A percentile compares a stretch with the other conserved stretches of the same genome.
phyloP scores from a whole-genome alignment of 768 basidiomycete genomes.

The Panaeolus papilionaceus region DNA sequence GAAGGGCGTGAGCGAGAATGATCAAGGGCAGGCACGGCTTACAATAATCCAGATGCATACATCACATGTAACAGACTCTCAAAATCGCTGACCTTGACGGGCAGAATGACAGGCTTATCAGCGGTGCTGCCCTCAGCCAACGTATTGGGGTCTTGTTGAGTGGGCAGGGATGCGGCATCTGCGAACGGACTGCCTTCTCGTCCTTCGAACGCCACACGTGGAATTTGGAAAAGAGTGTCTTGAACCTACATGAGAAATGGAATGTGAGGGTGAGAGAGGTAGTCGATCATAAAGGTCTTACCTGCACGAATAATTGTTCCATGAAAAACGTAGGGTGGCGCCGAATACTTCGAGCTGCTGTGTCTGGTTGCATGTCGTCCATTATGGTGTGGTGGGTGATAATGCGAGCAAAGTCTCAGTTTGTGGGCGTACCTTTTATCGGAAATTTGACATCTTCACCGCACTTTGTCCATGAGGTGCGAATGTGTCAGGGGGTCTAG shows the following conservation, averaged over 20 bases:
- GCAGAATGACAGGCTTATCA: neutral
- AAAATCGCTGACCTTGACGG: neutral
- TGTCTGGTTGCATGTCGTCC: neutral
- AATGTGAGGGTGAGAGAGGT: no score
- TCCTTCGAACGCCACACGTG: neutral
- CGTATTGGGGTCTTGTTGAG: neutral
- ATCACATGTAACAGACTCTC: neutral
- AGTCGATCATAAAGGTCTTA: neutral
- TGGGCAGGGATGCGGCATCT: neutral
- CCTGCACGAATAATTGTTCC: neutral
- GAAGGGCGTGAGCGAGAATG: neutral
- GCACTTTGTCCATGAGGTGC: no score
- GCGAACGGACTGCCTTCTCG: neutral
- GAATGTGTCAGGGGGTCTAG: no score
- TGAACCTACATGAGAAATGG: neutral
- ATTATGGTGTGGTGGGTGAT: no score
- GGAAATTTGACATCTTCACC: no score
- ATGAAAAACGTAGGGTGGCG: conserved; percentile 1
- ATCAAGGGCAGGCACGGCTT: neutral
- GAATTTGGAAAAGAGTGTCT: neutral
- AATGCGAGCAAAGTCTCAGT: no score
- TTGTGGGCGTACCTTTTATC: no score
- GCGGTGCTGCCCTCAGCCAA: neutral
- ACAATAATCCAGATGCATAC: neutral
- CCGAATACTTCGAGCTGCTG: neutral